A percentile compares a stretch with the other conserved stretches of the same genome.
phyloP scores from a whole-genome alignment of 2,329 filamentous ascomycete species.

The Scorias spongiosa region DNA sequence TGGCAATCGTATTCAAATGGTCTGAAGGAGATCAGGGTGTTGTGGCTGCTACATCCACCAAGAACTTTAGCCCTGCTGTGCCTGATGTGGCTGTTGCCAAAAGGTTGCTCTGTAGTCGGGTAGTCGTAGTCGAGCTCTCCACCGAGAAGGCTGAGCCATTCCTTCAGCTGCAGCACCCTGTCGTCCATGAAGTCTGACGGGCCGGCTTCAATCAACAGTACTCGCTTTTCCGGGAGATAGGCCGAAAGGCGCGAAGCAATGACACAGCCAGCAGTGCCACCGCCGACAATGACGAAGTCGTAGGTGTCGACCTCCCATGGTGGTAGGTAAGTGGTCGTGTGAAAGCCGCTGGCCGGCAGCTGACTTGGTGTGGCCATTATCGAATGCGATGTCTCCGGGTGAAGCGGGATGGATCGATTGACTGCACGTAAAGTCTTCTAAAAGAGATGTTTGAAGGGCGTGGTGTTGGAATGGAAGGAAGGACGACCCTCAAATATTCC shows the following conservation, averaged over 20 bases:
- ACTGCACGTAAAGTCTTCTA: too few relatives aligned
- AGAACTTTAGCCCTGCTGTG: conserved; percentile 87
- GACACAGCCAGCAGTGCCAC: conserved; percentile 75
- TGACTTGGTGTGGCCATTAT: neutral
- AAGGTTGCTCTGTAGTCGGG: conserved; percentile 76
- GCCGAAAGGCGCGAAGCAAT: conserved; percentile 65
- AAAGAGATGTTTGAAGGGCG: too few relatives aligned
- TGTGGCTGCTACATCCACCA: conserved; percentile 85
- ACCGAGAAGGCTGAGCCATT: conserved; percentile 74
- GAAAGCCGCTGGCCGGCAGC: conserved; percentile 28
- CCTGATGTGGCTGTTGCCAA: conserved; percentile 79
- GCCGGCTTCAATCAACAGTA: conserved; percentile 75
- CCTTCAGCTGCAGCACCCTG: conserved; percentile 68
- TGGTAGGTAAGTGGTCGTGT: conserved; percentile 52
- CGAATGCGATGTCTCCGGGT: too few relatives aligned
- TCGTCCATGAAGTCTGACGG: conserved; percentile 83
- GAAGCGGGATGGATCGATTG: too few relatives aligned
- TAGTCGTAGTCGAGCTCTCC: conserved; percentile 88
- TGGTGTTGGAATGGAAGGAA: too few relatives aligned
- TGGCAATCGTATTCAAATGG: conserved; percentile 80
- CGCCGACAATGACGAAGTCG: conserved; percentile 76
- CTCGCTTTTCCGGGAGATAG: conserved; percentile 67
- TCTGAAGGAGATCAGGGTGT: conserved; percentile 84
- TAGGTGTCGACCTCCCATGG: conserved; percentile 50
- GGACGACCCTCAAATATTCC: too few relatives aligned